Conservation (phyloP, 2,329 filamentous ascomycete genomes). For the Shiraia sp. region DNA sequence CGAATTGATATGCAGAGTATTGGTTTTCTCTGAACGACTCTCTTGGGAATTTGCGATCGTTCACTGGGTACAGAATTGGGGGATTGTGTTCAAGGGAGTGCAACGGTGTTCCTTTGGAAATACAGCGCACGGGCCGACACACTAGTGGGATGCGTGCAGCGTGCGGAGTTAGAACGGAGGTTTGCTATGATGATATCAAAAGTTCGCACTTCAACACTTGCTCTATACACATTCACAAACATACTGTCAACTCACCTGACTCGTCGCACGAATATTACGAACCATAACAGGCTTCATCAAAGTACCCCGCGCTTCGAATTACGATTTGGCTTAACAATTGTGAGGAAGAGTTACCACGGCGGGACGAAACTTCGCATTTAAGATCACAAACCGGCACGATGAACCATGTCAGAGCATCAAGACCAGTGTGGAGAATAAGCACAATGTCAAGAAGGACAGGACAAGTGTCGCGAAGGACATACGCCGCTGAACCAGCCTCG, state of each 20-base stretch:
- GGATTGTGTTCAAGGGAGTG: no score
- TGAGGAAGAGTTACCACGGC: neutral
- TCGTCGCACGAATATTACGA: conserved; percentile 1
- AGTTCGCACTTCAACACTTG: neutral
- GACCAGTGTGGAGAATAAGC: conserved; percentile 3
- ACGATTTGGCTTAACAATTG: conserved; percentile 5
- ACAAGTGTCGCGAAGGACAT: conserved; percentile 13
- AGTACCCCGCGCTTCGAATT: neutral
- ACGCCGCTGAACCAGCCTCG: conserved; percentile 18
- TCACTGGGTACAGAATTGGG: no score
- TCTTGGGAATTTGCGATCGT: no score
- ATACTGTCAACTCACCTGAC: conserved; percentile 5
- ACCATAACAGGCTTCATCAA: neutral
- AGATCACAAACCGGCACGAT: conserved; percentile 8
- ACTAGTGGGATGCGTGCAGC: neutral
- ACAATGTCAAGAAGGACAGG: conserved; percentile 3
- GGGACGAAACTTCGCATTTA: conserved; percentile 15
- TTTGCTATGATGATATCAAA: conserved; percentile 11
- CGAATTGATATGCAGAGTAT: no score
- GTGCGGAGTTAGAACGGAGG: conserved; percentile 28
- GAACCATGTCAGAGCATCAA: conserved; percentile 16
- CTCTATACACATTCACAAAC: conserved; percentile 10
- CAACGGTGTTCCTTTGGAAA: no score
- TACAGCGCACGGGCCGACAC: no score
- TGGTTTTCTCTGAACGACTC: no score